Percentiles rank a stretch among this genome's conserved stretches.
Conservation (phyloP, 2,329 filamentous ascomycete genomes). For the Alternaria tenuissima region DNA sequence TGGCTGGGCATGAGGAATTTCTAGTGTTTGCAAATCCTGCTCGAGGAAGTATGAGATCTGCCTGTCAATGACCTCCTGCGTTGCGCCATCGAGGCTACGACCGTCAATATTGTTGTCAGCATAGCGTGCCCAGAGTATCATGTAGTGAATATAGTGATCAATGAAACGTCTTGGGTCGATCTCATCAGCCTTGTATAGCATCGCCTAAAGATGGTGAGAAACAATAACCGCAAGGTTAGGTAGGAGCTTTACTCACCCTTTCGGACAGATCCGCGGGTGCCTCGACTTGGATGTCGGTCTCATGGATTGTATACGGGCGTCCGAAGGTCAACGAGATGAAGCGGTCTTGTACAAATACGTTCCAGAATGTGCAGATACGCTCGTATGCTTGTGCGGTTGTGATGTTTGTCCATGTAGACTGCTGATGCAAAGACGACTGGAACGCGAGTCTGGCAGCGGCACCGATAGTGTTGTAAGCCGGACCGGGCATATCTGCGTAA, state of each 20-base stretch:
- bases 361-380: slow-evolving; percentile 43
- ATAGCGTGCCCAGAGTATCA: slow-evolving; percentile 37
- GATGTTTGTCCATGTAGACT: slow-evolving; percentile 29
- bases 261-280: slow-evolving; percentile 28
- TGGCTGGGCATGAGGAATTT: slow-evolving; percentile 6
- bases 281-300: slow-evolving; percentile 39
- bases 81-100: slow-evolving; percentile 19
- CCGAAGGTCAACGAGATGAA: slow-evolving; percentile 42
- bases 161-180: slow-evolving; percentile 25
- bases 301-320: slow-evolving; percentile 41
- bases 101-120: slow-evolving; percentile 34
- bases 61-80: slow-evolving; percentile 17
- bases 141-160: slow-evolving; percentile 31
- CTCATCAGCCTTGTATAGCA: slow-evolving; percentile 12
- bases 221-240: no score
- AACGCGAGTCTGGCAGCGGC: slow-evolving; percentile 39
- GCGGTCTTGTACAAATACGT: slow-evolving; percentile 36
- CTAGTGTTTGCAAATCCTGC: slow-evolving; percentile 6
- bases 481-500: slow-evolving; percentile 36
- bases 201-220: slow-evolving; percentile 15
- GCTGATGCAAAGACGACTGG: slow-evolving; percentile 41
- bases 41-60: slow-evolving; percentile 19
- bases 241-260: slow-evolving; percentile 22
- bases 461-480: slow-evolving; percentile 43
- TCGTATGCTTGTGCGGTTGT: slow-evolving; percentile 28